Evolutionary conservation across 1,139 yeast species (phyloP).

Genomic region (Pichiaceae sp.): DNA sequence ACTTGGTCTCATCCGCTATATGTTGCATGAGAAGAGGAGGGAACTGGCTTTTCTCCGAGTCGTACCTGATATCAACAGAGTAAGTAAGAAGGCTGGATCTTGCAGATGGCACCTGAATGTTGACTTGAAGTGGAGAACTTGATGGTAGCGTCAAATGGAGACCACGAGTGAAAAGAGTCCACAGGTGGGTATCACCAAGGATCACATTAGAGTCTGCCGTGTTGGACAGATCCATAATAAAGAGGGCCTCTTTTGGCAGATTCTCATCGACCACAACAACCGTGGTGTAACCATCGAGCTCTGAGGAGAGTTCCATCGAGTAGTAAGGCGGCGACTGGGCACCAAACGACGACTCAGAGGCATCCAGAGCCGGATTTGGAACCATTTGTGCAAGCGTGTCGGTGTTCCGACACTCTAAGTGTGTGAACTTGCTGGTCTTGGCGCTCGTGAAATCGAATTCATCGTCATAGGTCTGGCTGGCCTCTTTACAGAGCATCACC

Average conservation of each 20-base stretch:
- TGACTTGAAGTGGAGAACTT: constrained; percentile 37
- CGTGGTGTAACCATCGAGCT: constrained; percentile 33
- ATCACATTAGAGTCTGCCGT: constrained; percentile 19
- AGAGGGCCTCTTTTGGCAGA: constrained; percentile 8
- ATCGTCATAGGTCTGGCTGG: constrained; percentile 7
- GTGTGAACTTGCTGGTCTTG: constrained; percentile 21
- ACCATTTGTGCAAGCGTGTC: constrained; percentile 27
- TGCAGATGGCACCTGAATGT: constrained; percentile 43
- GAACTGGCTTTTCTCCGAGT: constrained; percentile 27
- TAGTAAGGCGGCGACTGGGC: constrained; percentile 40
- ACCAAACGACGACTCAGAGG: constrained; percentile 42
- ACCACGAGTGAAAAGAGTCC: constrained; percentile 29
- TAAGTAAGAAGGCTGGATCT: constrained; percentile 61
- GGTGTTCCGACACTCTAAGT: constrained; percentile 37
- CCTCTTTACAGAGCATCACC: constrained; percentile 21
- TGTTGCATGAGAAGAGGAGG: constrained; percentile 65
- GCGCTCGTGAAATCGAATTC: constrained; percentile 25
- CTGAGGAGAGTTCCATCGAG: constrained; percentile 32
- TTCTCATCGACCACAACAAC: constrained; percentile 36
- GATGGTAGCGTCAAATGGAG: constrained; percentile 34
- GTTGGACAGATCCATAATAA: constrained; percentile 29
- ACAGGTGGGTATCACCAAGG: constrained; percentile 27
- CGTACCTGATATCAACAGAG: constrained; percentile 28
- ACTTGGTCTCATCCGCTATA: constrained; percentile 66
- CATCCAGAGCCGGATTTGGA: constrained; percentile 36